Evolutionary conservation across 1,284 basidiomycete species (phyloP).

Genomic region (Apiotrichum brassicae): DNA sequence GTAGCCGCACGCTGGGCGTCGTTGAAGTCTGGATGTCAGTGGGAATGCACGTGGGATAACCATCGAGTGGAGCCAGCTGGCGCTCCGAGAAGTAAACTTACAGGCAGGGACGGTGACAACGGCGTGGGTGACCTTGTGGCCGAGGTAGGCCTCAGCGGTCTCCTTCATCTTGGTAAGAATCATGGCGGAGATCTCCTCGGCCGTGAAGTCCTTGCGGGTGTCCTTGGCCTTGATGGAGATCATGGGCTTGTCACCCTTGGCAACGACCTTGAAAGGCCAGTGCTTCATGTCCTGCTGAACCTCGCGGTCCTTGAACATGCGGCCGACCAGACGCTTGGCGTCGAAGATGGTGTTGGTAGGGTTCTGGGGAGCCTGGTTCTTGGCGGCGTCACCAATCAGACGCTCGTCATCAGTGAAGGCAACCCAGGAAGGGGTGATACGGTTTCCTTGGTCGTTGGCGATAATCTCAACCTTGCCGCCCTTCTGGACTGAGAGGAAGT

Average conservation of each 20-base stretch:
- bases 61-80: conserved; percentile 11
- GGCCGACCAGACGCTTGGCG: conserved; percentile 86
- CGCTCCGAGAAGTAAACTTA: too few relatives aligned
- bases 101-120: conserved; percentile 61
- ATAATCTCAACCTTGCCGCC: conserved; percentile 92
- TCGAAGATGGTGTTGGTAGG: conserved; percentile 95
- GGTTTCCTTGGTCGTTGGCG: conserved; percentile 95
- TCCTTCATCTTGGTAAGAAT: conserved; percentile 97
- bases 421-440: conserved; percentile 95
- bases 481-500: conserved; percentile 75
- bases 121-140: conserved; percentile 72
- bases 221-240: conserved; percentile 81
- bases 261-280: conserved; percentile 69
- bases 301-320: conserved; percentile 56
- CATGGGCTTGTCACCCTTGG: conserved; percentile 50
- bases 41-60: conserved; percentile 55
- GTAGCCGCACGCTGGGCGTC: conserved; percentile 98
- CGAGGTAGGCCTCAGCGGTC: conserved; percentile 94
- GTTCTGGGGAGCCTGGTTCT: conserved; percentile 75
- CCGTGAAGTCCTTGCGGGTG: conserved; percentile 80
- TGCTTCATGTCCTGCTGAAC: conserved; percentile 68
- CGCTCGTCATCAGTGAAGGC: conserved; percentile 87
- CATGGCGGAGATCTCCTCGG: conserved; percentile 97
- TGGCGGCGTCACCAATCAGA: conserved; percentile 76
- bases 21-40: conserved; percentile 94